Evolutionary conservation across 2,329 filamentous ascomycete species (phyloP).

Genomic region (Fusarium lateritium): DNA sequence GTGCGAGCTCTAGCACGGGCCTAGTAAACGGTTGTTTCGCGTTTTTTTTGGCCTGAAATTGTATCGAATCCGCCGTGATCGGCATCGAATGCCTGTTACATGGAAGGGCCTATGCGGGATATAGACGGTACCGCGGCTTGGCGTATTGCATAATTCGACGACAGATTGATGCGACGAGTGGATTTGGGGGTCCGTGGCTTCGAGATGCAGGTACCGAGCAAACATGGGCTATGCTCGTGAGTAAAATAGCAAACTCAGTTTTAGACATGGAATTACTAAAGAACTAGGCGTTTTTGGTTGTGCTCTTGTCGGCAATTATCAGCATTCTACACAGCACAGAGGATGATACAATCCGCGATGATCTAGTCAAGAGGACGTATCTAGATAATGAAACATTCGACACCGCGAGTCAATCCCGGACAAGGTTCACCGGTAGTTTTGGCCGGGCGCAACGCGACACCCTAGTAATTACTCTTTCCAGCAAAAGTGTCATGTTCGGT

Average conservation of each 20-base stretch:
- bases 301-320: too few species aligned
- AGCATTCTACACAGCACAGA: too few species aligned
- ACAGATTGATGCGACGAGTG: slow-evolving; percentile 5
- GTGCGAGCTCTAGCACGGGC: slow-evolving; percentile 3
- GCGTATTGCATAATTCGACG: slow-evolving; percentile 21
- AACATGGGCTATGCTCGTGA: too few species aligned
- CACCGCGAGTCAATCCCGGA: background rate
- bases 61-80: background rate
- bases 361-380: too few species aligned
- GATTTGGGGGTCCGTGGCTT: background rate
- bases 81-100: background rate
- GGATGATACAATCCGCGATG: too few species aligned
- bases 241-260: too few species aligned
- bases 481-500: background rate
- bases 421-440: background rate
- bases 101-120: background rate
- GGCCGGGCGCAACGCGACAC: background rate
- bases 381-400: too few species aligned
- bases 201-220: too few species aligned
- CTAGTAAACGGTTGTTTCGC: background rate
- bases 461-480: background rate
- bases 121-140: slow-evolving; percentile 3
- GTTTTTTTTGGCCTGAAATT: background rate
- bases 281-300: too few species aligned
- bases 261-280: too few species aligned